Conservation (phyloP, 2,329 filamentous ascomycete species). For the Fusarium coicis region DNA sequence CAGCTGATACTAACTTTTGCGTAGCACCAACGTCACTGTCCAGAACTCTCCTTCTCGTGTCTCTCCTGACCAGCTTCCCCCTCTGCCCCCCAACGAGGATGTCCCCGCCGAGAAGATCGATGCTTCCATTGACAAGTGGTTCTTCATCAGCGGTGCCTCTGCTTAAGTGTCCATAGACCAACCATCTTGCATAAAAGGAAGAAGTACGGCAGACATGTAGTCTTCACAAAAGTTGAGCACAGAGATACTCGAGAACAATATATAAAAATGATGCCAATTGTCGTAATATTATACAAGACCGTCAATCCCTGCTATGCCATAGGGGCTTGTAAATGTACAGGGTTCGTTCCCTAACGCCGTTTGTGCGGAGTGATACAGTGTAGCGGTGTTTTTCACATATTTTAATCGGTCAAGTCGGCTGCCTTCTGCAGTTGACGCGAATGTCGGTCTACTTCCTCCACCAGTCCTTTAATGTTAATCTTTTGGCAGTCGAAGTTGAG, state of each 20-base stretch:
- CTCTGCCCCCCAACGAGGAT: conserved; percentile 83
- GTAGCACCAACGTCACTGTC: conserved; percentile 85
- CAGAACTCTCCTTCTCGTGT: conserved; percentile 78
- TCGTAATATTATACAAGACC: conserved; percentile 43
- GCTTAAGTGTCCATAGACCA: conserved; percentile 62
- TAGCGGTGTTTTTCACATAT: conserved; percentile 38
- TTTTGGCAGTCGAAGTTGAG: conserved; percentile 84
- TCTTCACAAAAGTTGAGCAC: conserved; percentile 32
- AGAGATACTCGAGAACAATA: conserved; percentile 32
- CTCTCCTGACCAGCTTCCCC: conserved; percentile 74
- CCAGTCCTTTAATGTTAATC: conserved; percentile 84
- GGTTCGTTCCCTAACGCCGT: conserved; percentile 47
- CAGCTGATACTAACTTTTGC: conserved; percentile 44
- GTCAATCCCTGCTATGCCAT: conserved; percentile 28
- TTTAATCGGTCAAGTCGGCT: conserved; percentile 75
- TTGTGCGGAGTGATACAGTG: conserved; percentile 46
- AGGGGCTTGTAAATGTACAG: conserved; percentile 31
- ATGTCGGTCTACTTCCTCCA: conserved; percentile 91
- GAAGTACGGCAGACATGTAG: conserved; percentile 22
- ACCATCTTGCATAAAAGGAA: conserved; percentile 28
- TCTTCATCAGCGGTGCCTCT: conserved; percentile 99
- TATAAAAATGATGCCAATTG: conserved; percentile 37
- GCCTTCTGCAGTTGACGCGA: conserved; percentile 84
- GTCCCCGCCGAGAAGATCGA: conserved; percentile 89
- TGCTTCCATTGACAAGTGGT: conserved; percentile 99